A percentile compares a stretch with the other conserved stretches of the same genome.
Conservation (phyloP, 2,329 filamentous ascomycete species). For the Talaromyces funiculosus region DNA sequence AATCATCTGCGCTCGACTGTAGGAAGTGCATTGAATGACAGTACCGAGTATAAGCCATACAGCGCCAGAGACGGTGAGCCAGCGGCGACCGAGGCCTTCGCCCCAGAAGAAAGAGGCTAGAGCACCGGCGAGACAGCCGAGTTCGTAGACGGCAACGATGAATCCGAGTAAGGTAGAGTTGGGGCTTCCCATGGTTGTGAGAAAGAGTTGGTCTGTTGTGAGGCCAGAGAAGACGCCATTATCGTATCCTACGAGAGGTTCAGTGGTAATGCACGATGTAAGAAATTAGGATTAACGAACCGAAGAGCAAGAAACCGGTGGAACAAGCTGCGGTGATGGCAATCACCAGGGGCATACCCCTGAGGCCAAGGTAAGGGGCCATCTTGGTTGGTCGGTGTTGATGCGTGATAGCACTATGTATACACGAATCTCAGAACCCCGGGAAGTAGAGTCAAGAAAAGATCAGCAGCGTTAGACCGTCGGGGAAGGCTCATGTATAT, state of each 20-base stretch:
- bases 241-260: conserved; percentile 9
- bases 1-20: conserved; percentile 45
- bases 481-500: not conserved
- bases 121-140: conserved; percentile 50
- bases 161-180: conserved; percentile 14
- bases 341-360: conserved; percentile 15
- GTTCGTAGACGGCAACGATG: conserved; percentile 39
- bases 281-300: not conserved
- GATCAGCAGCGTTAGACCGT: not conserved
- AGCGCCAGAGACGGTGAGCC: conserved; percentile 46
- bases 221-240: conserved; percentile 16
- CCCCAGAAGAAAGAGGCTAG: conserved; percentile 48
- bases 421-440: not conserved
- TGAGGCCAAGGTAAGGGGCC: conserved; percentile 15
- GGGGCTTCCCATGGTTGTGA: conserved; percentile 15
- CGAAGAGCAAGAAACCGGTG: conserved; percentile 14
- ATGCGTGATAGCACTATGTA: not conserved
- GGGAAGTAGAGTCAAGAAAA: not conserved
- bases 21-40: conserved; percentile 46
- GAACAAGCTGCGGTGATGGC: conserved; percentile 15
- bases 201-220: conserved; percentile 14
- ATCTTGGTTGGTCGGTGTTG: not conserved
- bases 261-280: not conserved
- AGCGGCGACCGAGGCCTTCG: conserved; percentile 47
- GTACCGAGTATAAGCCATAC: conserved; percentile 48